Evolutionary conservation across 1,139 yeast genomes (phyloP).

Genomic region (Hanseniaspora uvarum): DNA sequence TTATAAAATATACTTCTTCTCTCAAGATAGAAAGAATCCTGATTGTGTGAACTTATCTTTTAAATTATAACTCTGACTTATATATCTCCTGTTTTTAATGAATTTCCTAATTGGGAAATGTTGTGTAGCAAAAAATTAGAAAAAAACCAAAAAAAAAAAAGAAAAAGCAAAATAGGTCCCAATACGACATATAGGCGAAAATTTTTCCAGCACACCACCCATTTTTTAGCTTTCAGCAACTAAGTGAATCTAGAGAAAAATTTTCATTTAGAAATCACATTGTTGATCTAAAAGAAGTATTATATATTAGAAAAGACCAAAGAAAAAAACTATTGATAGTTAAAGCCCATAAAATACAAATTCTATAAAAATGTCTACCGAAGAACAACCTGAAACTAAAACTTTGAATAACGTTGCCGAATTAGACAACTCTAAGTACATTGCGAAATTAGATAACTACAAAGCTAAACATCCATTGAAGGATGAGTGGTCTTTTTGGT

Average conservation of each 20-base stretch:
- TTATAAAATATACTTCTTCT: slow-evolving; percentile 4
- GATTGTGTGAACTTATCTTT: not conserved
- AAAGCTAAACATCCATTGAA: slow-evolving; percentile 69
- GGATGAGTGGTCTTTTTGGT: slow-evolving; percentile 95
- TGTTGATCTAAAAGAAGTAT: not conserved
- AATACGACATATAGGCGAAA: not conserved
- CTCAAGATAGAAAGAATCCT: slow-evolving; percentile 3
- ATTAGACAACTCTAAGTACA: not conserved
- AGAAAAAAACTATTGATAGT: not conserved
- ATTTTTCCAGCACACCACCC: not conserved
- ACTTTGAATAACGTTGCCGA: slow-evolving; percentile 22
- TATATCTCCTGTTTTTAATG: not conserved
- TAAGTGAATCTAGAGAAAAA: no score
- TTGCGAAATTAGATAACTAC: slow-evolving; percentile 26
- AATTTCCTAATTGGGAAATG: not conserved
- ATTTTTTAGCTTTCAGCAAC: no score
- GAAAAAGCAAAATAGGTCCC: no score
- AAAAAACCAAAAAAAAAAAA: not conserved
- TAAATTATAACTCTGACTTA: not conserved
- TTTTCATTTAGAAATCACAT: no score
- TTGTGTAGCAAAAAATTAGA: not conserved
- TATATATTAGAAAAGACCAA: not conserved
- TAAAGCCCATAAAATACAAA: not conserved
- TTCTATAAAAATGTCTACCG: slow-evolving; percentile 29
- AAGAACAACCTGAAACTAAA: slow-evolving; percentile 30